Base-by-base conservation (phyloP, 108 stramenopile species). In the Cyclotella kingstonii region DNA sequence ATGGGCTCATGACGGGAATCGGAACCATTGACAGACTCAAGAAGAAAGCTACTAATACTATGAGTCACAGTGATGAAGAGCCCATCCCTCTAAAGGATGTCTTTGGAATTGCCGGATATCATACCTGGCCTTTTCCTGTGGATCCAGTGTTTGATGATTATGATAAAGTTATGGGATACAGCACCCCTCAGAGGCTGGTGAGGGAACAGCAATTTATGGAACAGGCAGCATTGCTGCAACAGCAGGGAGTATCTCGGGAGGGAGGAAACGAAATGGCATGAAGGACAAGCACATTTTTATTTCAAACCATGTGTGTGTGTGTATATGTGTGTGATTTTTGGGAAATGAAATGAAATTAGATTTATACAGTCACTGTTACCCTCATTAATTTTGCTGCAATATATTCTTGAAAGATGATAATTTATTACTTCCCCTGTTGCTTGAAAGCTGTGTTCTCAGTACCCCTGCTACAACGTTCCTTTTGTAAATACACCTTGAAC, bases 1-100 rank as follows among this genome's bases (percentile, higher is more conserved):
- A 89, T 63, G 89, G 87, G 1, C 58, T 94, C 39, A 82, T 94
- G 78, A 94, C 89, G 26, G 93, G 93, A 19, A 89, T 89, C 51
- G 89, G 89, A 3, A 94, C 93, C 6, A 94, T 94, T 71, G 93
- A 94, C 79, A 69, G 93, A 17, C 78, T 93, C 22, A 93, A 93
- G 72, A 89, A 87, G 74, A 93, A 93, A 55, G 83, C 84, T 10
- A 84, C 84, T 44, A 85, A 89, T 62, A 93, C 87, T 38, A 89
- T 89, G 87, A 70, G 71, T 42, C 79, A 89, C 30, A 77, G 74
- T 38, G 88, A 89, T 46, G 91, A 89, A 56, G 86, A 84, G 61
- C 86, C 87, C 29, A 87, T 89, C 29, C 81, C 83, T n/a, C 72
- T 93, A 26, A 82, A 80, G 81, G 88, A 93, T 77, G 89, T 90